Base-by-base conservation (phyloP, 257 asterid species). In the Fraxinus pennsylvanica region DNA sequence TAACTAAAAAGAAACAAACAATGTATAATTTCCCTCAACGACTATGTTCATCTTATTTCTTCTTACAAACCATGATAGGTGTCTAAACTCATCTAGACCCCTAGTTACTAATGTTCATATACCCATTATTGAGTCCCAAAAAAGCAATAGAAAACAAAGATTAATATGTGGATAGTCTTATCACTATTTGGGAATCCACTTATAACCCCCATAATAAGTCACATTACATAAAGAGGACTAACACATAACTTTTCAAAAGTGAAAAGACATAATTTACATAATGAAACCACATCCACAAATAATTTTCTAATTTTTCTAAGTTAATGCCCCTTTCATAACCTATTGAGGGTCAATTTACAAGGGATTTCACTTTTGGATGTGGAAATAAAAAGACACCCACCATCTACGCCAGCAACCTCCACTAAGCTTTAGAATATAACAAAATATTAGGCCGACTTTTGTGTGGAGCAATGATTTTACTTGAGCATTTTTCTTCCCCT, bases 171-270 rank as follows among this genome's bases (percentile, higher is more conserved):
- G 45, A 70, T 82, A 82, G 52, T 72, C 82, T 80, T 80, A 82
- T 80, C 79, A 75, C 76, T 45, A 68, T 73, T 67, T 72, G 79
- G 79, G 54, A 72, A 39, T 81, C 81, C 83, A 84, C 88, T 84
- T 82, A 87, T 82, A 10, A 84, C 35, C 72, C 72, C 6, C 73
- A 72, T 21, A 30, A 69, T 43, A 77, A 82, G 84, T 82, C 87
- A 87, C 87, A 87, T 65, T 85, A 74, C 70, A 69, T 76, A 33
- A 22, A 68, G 68, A 67, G 73, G 74, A 63, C 10, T 35, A 36
- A 36, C 17, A 22, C 38, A 22, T 65, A 67, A 68, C 66, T 79
- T 73, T 68, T 27, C 70, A 75, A 68, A 74, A 45, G 9, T 76
- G 84, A 76, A 76, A 85, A 79, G 81, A 77, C 86, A 74, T 1